Base-by-base conservation (phyloP, 208 protist genomes). In the Acanthamoeba healyi region DNA sequence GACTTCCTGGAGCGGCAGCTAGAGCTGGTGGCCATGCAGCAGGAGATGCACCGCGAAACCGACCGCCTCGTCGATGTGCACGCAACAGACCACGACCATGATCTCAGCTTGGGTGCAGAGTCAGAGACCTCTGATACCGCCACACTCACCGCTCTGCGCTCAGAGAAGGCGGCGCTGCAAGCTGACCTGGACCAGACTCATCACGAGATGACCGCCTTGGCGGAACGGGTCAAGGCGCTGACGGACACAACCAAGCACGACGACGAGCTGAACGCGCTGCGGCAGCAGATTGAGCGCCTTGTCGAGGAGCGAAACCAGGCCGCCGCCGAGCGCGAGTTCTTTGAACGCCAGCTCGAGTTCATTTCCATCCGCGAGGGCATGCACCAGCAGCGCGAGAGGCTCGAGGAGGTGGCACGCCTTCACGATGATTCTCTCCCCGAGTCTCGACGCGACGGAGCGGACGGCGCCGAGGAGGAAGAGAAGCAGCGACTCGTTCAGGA, bases 31-130 rank as follows among this genome's bases (percentile, higher is more conserved):
- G 70, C 70, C 70, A 79, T 44, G 36, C 70, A 44, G 38, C 9
- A 44, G 70, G 70, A 44, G 38, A 44, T 44, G 29, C 70, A 79
- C 36, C 70, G 70, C 70, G 70, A 79, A 32, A 79, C 29, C 36
- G 70, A 79, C 38, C 70, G 70, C 36, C 70, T 79, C 38, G 70
- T 24, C 38, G 70, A 79, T 24, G 14, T 67, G 15, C 15, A 32
- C n/a, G 15, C 6, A 54, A 15, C 15, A 6, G 49, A 19, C 49
- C 6, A 6, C 49, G 49, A 6, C n/a, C n/a, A n/a, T n/a, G n/a
- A n/a, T n/a, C n/a, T n/a, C n/a, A n/a, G n/a, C n/a, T n/a, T n/a
- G n/a, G n/a, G n/a, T n/a, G n/a, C n/a, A n/a, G n/a, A n/a, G n/a
- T n/a, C n/a, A n/a, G n/a, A n/a, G n/a, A n/a, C n/a, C n/a, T n/a